Evolutionary conservation across 2,329 filamentous ascomycete genomes (phyloP).

Genomic region (Karstenula rhodostoma): DNA sequence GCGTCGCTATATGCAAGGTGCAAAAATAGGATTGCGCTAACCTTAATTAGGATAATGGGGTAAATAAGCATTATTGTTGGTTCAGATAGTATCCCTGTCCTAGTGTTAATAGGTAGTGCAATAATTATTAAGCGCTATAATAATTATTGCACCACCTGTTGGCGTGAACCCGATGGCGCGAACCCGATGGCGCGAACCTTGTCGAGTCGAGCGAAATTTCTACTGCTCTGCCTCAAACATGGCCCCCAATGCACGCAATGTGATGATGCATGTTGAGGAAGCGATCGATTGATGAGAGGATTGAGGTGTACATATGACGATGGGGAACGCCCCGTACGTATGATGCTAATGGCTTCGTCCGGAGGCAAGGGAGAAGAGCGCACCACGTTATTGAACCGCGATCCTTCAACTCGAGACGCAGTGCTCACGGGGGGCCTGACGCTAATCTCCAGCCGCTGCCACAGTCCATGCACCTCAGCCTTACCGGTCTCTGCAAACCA

Average conservation of each 20-base stretch:
- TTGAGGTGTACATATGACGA: not conserved
- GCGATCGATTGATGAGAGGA: not conserved
- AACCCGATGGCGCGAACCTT: not conserved
- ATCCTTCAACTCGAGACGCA: conserved; percentile 7
- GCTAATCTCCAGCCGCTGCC: not conserved
- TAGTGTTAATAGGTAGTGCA: no score
- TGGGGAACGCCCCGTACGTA: not conserved
- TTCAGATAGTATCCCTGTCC: no score
- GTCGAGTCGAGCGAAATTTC: conserved; percentile 6
- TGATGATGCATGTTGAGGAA: not conserved
- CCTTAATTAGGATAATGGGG: not conserved
- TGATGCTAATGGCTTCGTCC: not conserved
- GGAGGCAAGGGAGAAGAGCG: not conserved
- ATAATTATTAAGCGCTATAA: no score
- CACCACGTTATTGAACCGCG: not conserved
- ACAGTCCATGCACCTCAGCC: conserved; percentile 3
- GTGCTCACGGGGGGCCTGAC: conserved; percentile 1
- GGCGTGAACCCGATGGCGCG: no score
- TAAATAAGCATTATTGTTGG: no score
- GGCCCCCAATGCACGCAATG: not conserved
- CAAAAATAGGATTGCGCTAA: conserved; percentile 11
- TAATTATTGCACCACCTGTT: no score
- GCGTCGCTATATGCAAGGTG: not conserved
- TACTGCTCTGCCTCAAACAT: not conserved
- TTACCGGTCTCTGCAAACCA: conserved; percentile 7